These are phyloP conservation scores for Lyophyllum decastes DNA, from an alignment of 768 basidiomycete species.

Conservation along the genomic window DNA sequence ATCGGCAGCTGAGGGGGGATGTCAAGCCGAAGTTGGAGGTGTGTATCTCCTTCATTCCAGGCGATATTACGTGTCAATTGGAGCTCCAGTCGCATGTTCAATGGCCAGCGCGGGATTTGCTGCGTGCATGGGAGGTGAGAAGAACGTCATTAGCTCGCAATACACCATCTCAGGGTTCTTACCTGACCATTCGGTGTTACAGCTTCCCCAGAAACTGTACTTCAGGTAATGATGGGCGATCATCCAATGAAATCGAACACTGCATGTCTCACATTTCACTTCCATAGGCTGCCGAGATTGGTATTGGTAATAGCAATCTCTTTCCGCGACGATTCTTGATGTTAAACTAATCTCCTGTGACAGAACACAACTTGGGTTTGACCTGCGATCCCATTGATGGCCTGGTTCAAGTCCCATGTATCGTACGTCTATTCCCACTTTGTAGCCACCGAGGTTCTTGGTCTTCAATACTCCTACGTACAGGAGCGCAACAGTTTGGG, in stretches of 20 bases:
- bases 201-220: slow-evolving; percentile 81
- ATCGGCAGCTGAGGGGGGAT: slow-evolving; percentile 93
- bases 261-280: not conserved
- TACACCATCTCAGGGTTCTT: not conserved
- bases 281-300: slow-evolving; percentile 80
- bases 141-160: not conserved
- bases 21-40: slow-evolving; percentile 96
- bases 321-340: not conserved
- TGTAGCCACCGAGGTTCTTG: not conserved
- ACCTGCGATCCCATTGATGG: slow-evolving; percentile 96
- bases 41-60: slow-evolving; percentile 13
- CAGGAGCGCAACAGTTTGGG: slow-evolving; percentile 87
- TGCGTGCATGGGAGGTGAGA: slow-evolving; percentile 87
- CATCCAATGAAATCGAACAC: slow-evolving; percentile 13
- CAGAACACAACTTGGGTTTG: slow-evolving; percentile 84
- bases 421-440: slow-evolving; percentile 52
- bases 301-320: slow-evolving; percentile 57
- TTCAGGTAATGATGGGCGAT: slow-evolving; percentile 51
- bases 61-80: not conserved
- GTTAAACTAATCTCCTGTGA: slow-evolving; percentile 4
- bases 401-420: slow-evolving; percentile 93
- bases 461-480: not conserved
- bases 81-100: slow-evolving; percentile 75
- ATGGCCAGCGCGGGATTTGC: slow-evolving; percentile 96
- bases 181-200: not conserved